These are phyloP conservation scores for Cordyceps pruinosa DNA, from an alignment of 2,329 filamentous ascomycete species.

Conservation along the genomic window DNA sequence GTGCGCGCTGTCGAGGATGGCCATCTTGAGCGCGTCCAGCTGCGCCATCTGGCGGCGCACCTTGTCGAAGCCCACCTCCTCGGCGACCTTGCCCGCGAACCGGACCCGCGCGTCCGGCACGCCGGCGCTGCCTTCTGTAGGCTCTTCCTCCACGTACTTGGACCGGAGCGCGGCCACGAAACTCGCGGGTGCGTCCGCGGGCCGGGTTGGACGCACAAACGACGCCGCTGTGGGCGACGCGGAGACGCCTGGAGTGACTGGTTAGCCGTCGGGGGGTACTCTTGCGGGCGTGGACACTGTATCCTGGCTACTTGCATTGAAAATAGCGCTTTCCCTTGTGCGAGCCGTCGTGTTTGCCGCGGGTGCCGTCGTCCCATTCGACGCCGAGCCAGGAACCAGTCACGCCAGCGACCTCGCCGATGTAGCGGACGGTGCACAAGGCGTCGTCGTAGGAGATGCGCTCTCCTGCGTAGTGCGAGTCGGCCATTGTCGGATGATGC, in stretches of 20 bases:
- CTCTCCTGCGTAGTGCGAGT: constrained; percentile 52
- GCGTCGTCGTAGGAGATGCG: constrained; percentile 72
- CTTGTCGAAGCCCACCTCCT: constrained; percentile 95
- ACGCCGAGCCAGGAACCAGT: constrained; percentile 82
- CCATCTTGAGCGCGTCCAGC: constrained; percentile 69
- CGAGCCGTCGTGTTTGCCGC: constrained; percentile 87
- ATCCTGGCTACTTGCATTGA: constrained; percentile 52
- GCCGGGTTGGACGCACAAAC: constrained; percentile 74
- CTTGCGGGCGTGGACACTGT: background rate
- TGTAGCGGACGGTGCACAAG: constrained; percentile 77
- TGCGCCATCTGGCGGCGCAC: constrained; percentile 72
- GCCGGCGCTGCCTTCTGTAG: constrained; percentile 22
- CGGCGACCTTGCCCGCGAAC: constrained; percentile 74
- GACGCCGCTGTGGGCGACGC: constrained; percentile 68
- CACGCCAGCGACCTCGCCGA: constrained; percentile 70
- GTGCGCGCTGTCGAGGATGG: constrained; percentile 72
- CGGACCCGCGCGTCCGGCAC: constrained; percentile 41
- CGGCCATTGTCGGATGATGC: constrained; percentile 28
- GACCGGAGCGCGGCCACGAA: constrained; percentile 74
- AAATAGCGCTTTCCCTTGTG: constrained; percentile 78
- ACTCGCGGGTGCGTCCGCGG: constrained; percentile 58
- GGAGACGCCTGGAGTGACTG: constrained; percentile 44
- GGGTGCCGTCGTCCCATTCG: constrained; percentile 84
- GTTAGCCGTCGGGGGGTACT: background rate
- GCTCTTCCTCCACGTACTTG: constrained; percentile 64